These are phyloP conservation scores for Fusarium mexicanum DNA, from an alignment of 2,329 filamentous ascomycete species.

Conservation along the genomic window DNA sequence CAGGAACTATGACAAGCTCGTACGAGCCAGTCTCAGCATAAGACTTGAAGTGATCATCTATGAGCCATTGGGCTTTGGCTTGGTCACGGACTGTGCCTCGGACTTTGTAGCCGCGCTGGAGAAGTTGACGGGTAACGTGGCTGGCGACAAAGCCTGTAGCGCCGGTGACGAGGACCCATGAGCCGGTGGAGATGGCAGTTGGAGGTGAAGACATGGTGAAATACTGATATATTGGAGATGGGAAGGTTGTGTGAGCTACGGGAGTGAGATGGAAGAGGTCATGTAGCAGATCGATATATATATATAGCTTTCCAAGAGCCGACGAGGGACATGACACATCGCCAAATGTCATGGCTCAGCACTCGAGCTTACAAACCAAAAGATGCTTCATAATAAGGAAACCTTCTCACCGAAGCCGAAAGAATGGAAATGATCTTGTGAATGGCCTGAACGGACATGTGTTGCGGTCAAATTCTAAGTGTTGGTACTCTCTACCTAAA, in stretches of 20 bases:
- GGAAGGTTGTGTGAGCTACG: too few relatives aligned
- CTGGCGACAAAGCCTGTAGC: constrained; percentile 57
- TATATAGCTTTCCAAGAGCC: background rate
- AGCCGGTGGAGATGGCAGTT: constrained; percentile 40
- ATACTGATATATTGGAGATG: fast-evolving
- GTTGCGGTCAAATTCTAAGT: background rate
- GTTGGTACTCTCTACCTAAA: background rate
- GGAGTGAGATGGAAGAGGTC: background rate
- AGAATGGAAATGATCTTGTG: background rate
- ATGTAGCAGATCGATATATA: background rate
- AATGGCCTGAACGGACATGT: background rate
- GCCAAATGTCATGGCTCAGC: background rate
- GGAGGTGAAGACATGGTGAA: background rate
- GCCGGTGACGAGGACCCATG: constrained; percentile 56
- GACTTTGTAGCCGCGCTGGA: constrained; percentile 54
- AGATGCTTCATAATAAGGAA: background rate
- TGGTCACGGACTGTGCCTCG: constrained; percentile 55
- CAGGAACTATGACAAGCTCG: constrained; percentile 50
- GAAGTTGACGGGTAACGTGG: constrained; percentile 53
- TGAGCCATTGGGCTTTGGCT: constrained; percentile 47
- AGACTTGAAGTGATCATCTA: constrained; percentile 45
- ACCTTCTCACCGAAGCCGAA: background rate
- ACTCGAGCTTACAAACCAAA: background rate
- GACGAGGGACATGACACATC: fast-evolving
- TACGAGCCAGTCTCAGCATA: constrained; percentile 46